These are phyloP conservation scores for Phialophora verrucosa DNA, from an alignment of 2,329 filamentous ascomycete genomes.

Conservation along the genomic window DNA sequence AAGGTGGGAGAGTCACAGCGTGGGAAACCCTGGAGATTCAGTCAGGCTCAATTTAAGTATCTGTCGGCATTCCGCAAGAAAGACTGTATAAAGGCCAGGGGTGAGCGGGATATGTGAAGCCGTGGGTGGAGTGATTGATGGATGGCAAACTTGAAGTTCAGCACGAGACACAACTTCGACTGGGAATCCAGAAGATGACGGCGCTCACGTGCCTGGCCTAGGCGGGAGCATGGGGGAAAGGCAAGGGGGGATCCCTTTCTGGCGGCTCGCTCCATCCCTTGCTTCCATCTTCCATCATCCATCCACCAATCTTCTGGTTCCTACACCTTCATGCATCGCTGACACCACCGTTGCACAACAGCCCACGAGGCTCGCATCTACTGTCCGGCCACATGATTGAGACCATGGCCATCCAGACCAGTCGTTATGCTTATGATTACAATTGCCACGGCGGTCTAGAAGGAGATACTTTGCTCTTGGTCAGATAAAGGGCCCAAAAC, in stretches of 20 bases:
- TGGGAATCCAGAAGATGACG: neutral
- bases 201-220: neutral
- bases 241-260: too few species aligned
- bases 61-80: neutral
- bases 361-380: neutral
- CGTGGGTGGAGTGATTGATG: neutral
- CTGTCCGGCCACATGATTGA: neutral
- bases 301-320: neutral
- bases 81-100: neutral
- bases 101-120: neutral
- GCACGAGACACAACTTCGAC: neutral
- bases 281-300: neutral
- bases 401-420: neutral
- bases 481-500: neutral
- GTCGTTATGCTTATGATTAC: neutral
- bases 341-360: neutral
- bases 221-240: too few species aligned
- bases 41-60: neutral
- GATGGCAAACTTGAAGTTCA: neutral
- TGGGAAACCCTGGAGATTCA: neutral
- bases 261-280: slow-evolving; percentile 8
- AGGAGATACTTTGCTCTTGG: neutral
- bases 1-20: neutral
- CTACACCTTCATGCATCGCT: slow-evolving; percentile 10
- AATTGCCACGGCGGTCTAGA: neutral